Base-by-base conservation (phyloP, 2,329 filamentous ascomycete genomes). In the Clonostachys chloroleuca region DNA sequence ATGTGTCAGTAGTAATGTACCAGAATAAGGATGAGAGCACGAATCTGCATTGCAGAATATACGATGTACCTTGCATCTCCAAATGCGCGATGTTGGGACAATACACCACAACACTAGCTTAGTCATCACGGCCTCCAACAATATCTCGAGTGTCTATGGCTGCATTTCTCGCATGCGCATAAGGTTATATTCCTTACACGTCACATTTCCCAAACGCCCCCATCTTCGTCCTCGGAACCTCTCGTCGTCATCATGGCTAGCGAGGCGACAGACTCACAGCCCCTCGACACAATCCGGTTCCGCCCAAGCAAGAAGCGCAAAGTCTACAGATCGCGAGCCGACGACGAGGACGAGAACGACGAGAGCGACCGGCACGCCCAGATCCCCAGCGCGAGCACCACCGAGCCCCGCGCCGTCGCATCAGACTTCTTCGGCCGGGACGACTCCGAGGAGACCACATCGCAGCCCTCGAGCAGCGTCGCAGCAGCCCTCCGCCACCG, bases 291-390 rank as follows among this genome's bases (percentile, higher is more conserved):
- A 12, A 62, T 81, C 34, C 63, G 77, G 34, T 85, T 85, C 54
- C 78, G 80, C 37, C 69, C 66, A 33, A 58, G 69, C 50, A 84
- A 83, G 62, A 84, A 83, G 64, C 73, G 80, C 59, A 84, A 83
- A 58, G 66, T 69, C 6, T 80, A 81, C 52, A 73, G 81, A 42
- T 78, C 80, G 52, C 76, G 78, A 52, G 53, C 61, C 58, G 59
- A 64, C 43, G 20, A 41, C 24, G 39, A n/a, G 12, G 40, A 36
- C 36, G 39, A n/a, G 12, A 37, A 36, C 36, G 45, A 42, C 39
- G 45, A 46, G 12, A 20, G 39, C 40, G 16, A 44, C n/a, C n/a
- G 8, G 8, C 40, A 12, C 24, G 33, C 44, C 34, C 14, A 34
- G 20, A 33, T 30, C 13, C 18, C 12, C 40, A 18, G 18, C 40